Percentiles rank a stretch among this genome's conserved stretches.
These are phyloP conservation scores for Cucurbita maxima DNA, from an alignment of 306 rosid species.

Conservation along the genomic window DNA sequence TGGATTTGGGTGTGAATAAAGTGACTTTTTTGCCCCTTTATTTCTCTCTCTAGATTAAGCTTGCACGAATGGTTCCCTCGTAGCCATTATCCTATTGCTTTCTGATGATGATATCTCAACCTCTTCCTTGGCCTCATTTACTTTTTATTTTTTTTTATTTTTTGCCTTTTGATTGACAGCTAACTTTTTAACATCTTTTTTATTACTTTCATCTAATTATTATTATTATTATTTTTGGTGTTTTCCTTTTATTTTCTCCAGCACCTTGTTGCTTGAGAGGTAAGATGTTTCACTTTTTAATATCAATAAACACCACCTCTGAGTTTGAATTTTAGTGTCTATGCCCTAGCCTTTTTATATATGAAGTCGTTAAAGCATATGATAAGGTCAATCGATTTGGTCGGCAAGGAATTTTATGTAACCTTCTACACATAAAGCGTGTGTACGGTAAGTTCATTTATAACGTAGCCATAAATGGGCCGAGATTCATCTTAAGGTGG, in stretches of 20 bases:
- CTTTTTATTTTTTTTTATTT: not conserved
- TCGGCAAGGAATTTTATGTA: too few relatives aligned
- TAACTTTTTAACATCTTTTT: not conserved
- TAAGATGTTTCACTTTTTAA: not conserved
- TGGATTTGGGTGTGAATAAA: conserved; percentile 34
- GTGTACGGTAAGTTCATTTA: too few relatives aligned
- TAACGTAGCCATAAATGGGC: too few relatives aligned
- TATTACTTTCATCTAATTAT: not conserved
- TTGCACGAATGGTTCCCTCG: conserved; percentile 52
- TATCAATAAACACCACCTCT: not conserved
- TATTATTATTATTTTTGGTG: not conserved
- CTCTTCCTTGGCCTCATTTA: not conserved
- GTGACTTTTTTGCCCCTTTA: conserved; percentile 11
- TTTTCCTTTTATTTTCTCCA: not conserved
- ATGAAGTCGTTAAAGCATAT: too few relatives aligned
- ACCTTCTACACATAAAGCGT: too few relatives aligned
- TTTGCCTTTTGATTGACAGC: not conserved
- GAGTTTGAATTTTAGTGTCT: not conserved
- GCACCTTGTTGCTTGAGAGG: not conserved
- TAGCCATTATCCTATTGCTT: conserved; percentile 14
- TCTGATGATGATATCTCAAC: conserved; percentile 29
- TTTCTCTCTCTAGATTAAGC: conserved; percentile 21
- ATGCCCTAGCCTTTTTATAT: not conserved
- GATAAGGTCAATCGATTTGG: too few relatives aligned
- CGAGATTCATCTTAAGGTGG: too few relatives aligned